Percentiles rank a stretch among this genome's conserved stretches.
Conservation (phyloP, 2,329 filamentous ascomycete species). For the Trichoderma sp. region DNA sequence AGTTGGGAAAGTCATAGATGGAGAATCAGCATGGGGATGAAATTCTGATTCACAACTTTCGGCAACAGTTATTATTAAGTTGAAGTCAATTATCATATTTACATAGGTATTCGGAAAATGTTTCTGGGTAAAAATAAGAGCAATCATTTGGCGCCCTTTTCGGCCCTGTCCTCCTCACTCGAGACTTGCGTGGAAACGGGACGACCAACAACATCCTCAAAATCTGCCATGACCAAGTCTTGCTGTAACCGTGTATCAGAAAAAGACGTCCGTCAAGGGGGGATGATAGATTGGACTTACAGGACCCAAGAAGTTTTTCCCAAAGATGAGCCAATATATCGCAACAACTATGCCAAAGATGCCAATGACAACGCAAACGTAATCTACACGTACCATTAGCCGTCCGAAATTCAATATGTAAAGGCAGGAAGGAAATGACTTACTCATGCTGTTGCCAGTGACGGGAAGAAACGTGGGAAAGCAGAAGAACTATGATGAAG, state of each 20-base stretch:
- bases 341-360: constrained; percentile 16
- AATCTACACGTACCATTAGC: constrained; percentile 1
- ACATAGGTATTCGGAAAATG: neutral
- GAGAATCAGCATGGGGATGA: neutral
- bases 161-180: constrained; percentile 12
- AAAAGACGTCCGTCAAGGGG: neutral
- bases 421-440: neutral
- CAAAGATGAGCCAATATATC: constrained; percentile 7
- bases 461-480: constrained; percentile 12
- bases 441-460: constrained; percentile 12
- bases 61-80: neutral
- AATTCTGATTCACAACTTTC: neutral
- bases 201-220: constrained; percentile 8
- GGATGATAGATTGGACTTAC: neutral
- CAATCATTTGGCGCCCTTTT: constrained; percentile 1
- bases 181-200: constrained; percentile 7
- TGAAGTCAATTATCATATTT: neutral
- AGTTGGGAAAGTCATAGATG: constrained; percentile 43
- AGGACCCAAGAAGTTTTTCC: constrained; percentile 13
- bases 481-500: constrained; percentile 7
- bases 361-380: constrained; percentile 18
- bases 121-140: neutral
- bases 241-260: constrained; percentile 3
- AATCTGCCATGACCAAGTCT: constrained; percentile 16
- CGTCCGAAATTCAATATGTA: neutral